Percentiles rank a stretch among this genome's conserved stretches.
Evolutionary conservation across 2,329 filamentous ascomycete genomes (phyloP).

Genomic region (Curvularia hawaiiensis): DNA sequence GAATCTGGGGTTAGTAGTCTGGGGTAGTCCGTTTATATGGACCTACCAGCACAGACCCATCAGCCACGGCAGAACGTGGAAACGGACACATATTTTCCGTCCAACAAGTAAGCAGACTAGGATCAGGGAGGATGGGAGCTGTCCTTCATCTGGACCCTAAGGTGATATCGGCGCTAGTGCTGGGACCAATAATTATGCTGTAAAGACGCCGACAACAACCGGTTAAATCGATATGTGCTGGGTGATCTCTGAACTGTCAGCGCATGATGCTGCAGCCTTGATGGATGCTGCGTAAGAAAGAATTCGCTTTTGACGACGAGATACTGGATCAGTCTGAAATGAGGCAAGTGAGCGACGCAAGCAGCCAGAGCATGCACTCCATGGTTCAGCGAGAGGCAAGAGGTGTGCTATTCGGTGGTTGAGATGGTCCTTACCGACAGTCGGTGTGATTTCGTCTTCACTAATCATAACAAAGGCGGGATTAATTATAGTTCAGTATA

Average conservation of each 20-base stretch:
- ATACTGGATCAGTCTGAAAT: background rate
- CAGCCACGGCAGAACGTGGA: conserved; percentile 4
- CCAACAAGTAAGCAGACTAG: conserved; percentile 6
- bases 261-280: no score
- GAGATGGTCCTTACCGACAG: background rate
- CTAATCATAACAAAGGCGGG: background rate
- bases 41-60: background rate
- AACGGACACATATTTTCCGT: conserved; percentile 10
- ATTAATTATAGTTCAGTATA: background rate
- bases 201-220: conserved; percentile 1
- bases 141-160: background rate
- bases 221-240: conserved; percentile 9
- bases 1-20: conserved; percentile 13
- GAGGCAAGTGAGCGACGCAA: background rate
- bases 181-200: conserved; percentile 3
- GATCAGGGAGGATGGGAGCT: background rate
- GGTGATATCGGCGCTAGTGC: background rate
- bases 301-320: background rate
- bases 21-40: conserved; percentile 12
- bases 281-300: background rate
- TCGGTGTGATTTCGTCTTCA: background rate
- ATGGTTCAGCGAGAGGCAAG: background rate
- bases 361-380: background rate
- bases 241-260: conserved; percentile 1
- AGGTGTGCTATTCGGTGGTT: background rate